phyloP scores from a whole-genome alignment of 495 filamentous ascomycete species.

The Evernia prunastri region DNA sequence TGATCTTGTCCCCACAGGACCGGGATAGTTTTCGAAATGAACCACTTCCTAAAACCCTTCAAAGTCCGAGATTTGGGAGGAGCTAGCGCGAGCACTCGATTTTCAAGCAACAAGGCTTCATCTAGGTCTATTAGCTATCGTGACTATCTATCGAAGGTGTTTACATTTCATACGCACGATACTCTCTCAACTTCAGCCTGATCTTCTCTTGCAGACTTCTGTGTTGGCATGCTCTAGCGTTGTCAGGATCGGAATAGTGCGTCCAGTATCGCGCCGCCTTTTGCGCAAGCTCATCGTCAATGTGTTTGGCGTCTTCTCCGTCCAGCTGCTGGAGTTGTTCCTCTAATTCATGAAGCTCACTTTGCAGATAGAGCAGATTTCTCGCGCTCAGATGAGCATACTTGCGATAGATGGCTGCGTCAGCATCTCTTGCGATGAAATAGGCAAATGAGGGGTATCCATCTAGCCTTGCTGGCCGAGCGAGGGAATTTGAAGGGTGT shows the following conservation, averaged over 20 bases:
- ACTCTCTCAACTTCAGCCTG: not conserved
- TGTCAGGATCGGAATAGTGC: not conserved
- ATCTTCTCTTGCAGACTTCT: not conserved
- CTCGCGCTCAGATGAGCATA: slow-evolving; percentile 17
- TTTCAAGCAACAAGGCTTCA: not conserved
- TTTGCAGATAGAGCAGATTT: slow-evolving; percentile 21
- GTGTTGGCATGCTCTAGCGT: not conserved
- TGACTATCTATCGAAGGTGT: not conserved
- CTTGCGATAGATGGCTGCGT: slow-evolving; percentile 15
- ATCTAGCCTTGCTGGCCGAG: not conserved
- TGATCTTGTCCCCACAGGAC: not conserved
- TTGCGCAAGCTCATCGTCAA: not conserved
- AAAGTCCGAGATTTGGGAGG: not conserved
- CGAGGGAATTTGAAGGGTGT: not conserved
- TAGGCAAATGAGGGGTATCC: slow-evolving; percentile 17
- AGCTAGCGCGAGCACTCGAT: not conserved
- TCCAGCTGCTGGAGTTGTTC: not conserved
- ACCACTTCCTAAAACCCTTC: not conserved
- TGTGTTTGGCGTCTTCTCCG: not conserved
- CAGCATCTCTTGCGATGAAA: slow-evolving; percentile 18
- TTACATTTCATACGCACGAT: not conserved
- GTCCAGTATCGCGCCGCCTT: not conserved
- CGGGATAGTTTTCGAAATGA: not conserved
- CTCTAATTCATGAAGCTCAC: slow-evolving; percentile 15
- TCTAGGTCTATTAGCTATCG: not conserved